Conservation (phyloP, 768 basidiomycete genomes). For the Pisolithus marmoratus region DNA sequence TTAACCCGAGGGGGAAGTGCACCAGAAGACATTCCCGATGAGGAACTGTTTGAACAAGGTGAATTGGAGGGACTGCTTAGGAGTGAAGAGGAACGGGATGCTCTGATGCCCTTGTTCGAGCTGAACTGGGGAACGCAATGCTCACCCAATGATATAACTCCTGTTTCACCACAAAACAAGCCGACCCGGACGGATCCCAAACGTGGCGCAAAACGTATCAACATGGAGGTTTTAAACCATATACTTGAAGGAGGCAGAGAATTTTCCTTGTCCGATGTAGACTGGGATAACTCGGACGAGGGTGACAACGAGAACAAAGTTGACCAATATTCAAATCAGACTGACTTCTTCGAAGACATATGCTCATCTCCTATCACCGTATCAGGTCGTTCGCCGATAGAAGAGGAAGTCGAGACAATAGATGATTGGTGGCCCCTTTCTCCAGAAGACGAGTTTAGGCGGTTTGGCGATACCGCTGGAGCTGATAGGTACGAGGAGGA, state of each 20-base stretch:
- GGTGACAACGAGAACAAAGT: slow-evolving; percentile 17
- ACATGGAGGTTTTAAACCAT: slow-evolving; percentile 51
- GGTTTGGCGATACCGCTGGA: slow-evolving; percentile 5
- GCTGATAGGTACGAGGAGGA: slow-evolving; percentile 28
- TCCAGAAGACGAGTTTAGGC: slow-evolving; percentile 23
- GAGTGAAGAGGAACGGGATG: slow-evolving; percentile 43
- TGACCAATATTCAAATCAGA: slow-evolving; percentile 3
- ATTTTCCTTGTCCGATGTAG: not conserved
- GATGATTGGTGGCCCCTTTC: slow-evolving; percentile 43
- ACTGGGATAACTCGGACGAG: not conserved
- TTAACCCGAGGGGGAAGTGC: slow-evolving; percentile 52
- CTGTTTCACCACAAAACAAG: not conserved
- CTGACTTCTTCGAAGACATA: not conserved
- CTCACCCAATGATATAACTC: slow-evolving; percentile 19
- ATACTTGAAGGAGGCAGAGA: slow-evolving; percentile 35
- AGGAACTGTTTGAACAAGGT: slow-evolving; percentile 65
- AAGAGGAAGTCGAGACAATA: slow-evolving; percentile 29
- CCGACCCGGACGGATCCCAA: slow-evolving; percentile 14
- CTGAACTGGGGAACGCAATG: slow-evolving; percentile 32
- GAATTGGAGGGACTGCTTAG: slow-evolving; percentile 63
- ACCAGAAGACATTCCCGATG: slow-evolving; percentile 49
- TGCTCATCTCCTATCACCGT: not conserved
- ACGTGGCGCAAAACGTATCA: slow-evolving; percentile 37
- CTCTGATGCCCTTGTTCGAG: slow-evolving; percentile 32
- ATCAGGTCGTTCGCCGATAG: not conserved